Evolutionary conservation across 1,284 basidiomycete genomes (phyloP).

Genomic region (Chalciporus piperatoides): DNA sequence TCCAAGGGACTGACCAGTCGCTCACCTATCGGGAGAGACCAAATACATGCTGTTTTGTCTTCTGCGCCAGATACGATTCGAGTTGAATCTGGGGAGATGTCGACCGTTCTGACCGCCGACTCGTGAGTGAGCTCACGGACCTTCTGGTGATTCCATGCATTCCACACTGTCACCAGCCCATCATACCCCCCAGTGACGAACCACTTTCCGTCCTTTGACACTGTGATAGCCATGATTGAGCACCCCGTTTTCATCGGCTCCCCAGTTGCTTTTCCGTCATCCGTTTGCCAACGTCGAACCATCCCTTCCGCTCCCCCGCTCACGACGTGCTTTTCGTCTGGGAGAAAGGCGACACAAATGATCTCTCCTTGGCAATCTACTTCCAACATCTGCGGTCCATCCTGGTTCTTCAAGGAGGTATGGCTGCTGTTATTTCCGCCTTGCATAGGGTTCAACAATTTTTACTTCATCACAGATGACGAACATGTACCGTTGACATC

Average conservation of each 20-base stretch:
- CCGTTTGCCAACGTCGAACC: background rate
- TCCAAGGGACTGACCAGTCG: slow-evolving; percentile 17
- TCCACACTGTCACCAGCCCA: background rate
- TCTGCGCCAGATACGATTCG: background rate
- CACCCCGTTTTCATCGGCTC: background rate
- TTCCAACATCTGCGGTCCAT: background rate
- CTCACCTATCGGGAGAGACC: slow-evolving; percentile 19
- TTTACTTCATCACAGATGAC: background rate
- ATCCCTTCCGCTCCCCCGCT: background rate
- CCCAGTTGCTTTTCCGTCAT: background rate
- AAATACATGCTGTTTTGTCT: slow-evolving; percentile 7
- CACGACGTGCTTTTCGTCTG: background rate
- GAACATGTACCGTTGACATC: background rate
- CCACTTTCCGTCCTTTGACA: background rate
- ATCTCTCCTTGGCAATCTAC: background rate
- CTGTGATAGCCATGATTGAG: background rate
- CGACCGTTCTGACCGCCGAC: background rate
- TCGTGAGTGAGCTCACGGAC: too few species aligned
- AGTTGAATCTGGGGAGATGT: background rate
- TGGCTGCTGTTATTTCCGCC: background rate
- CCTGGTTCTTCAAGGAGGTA: too few species aligned
- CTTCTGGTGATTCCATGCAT: too few species aligned
- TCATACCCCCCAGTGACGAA: background rate
- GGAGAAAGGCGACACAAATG: background rate
- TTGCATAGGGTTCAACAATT: background rate